A percentile compares a stretch with the other conserved stretches of the same genome.
These are phyloP conservation scores for Xylariaceae sp. DNA, from an alignment of 2,329 filamentous ascomycete species.

Conservation along the genomic window DNA sequence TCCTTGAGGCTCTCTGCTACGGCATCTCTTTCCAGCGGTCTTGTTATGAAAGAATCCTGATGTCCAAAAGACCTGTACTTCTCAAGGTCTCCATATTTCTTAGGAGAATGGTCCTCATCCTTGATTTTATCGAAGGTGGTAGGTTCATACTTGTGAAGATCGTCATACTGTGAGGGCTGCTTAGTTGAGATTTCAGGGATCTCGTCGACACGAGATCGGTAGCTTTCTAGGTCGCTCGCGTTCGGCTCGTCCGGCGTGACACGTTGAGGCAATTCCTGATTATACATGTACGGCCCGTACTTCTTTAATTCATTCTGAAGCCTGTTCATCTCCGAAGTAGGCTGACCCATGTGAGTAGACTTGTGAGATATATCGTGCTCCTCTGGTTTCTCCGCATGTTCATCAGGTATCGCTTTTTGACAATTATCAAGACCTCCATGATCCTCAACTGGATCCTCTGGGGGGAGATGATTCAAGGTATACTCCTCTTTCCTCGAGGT, in stretches of 20 bases:
- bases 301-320: slow-evolving; percentile 36
- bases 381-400: slow-evolving; percentile 17
- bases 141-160: slow-evolving; percentile 37
- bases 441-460: slow-evolving; percentile 28
- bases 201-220: slow-evolving; percentile 26
- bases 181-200: slow-evolving; percentile 9
- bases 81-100: slow-evolving; percentile 38
- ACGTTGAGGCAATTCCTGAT: slow-evolving; percentile 29
- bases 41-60: slow-evolving; percentile 34
- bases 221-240: slow-evolving; percentile 40
- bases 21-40: slow-evolving; percentile 29
- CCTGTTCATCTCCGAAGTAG: slow-evolving; percentile 14
- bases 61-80: slow-evolving; percentile 36
- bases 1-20: slow-evolving; percentile 35
- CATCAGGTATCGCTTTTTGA: slow-evolving; percentile 23
- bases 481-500: slow-evolving; percentile 30
- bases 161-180: slow-evolving; percentile 31
- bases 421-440: slow-evolving; percentile 37
- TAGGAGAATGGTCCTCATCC: slow-evolving; percentile 26
- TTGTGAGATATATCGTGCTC: slow-evolving; percentile 26
- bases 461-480: slow-evolving; percentile 30
- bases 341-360: slow-evolving; percentile 32
- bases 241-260: slow-evolving; percentile 18
- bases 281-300: slow-evolving; percentile 36
- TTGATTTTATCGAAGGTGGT: slow-evolving; percentile 25